Conservation (phyloP, 441 rosid genomes). For the Arabidopsis lyrata region DNA sequence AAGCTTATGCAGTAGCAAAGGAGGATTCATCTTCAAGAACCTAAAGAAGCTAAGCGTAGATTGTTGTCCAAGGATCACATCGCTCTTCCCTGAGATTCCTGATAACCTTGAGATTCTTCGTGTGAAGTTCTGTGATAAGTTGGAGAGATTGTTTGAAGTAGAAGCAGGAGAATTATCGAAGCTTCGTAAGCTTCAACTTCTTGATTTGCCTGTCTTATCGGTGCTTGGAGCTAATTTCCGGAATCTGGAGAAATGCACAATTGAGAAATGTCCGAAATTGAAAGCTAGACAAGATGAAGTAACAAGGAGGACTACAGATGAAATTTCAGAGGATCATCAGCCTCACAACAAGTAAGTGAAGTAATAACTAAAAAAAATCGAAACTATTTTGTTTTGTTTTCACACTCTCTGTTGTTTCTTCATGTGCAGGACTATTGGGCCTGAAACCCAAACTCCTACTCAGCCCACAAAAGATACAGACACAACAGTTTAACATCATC, state of each 20-base stretch:
- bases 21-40: conserved; percentile 37
- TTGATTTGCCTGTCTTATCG: conserved; percentile 52
- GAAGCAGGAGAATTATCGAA: conserved; percentile 24
- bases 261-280: conserved; percentile 48
- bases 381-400: not conserved
- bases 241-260: not conserved
- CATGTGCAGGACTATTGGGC: not conserved
- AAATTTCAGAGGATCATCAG: conserved; percentile 20
- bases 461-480: conserved; percentile 1
- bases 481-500: not conserved
- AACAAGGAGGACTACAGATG: not conserved
- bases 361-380: too few relatives aligned
- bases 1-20: conserved; percentile 31
- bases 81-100: conserved; percentile 42
- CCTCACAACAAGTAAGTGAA: conserved; percentile 28
- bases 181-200: conserved; percentile 45
- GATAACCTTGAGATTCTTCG: conserved; percentile 49
- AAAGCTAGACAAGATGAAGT: not conserved
- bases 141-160: conserved; percentile 40
- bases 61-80: conserved; percentile 54
- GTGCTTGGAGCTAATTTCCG: conserved; percentile 39
- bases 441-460: not conserved
- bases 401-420: not conserved
- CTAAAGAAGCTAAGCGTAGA: conserved; percentile 53
- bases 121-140: conserved; percentile 52